These are phyloP conservation scores for Pyrrhoderma lamaoense DNA, from an alignment of 1,284 basidiomycete species.

Conservation along the genomic window DNA sequence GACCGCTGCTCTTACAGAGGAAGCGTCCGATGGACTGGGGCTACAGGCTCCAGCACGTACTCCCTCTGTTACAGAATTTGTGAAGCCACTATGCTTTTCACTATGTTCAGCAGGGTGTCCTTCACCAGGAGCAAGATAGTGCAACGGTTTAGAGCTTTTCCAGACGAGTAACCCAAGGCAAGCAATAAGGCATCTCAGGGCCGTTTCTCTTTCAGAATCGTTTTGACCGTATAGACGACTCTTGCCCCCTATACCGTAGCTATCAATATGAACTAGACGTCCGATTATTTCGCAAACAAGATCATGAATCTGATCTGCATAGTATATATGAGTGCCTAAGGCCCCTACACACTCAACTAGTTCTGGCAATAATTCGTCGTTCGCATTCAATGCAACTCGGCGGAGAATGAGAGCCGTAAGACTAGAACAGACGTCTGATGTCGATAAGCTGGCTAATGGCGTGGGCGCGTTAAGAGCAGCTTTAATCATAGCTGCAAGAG, in stretches of 20 bases:
- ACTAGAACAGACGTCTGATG: constrained; percentile 81
- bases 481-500: constrained; percentile 80
- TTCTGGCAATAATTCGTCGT: constrained; percentile 64
- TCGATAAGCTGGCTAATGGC: constrained; percentile 85
- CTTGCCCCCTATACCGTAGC: constrained; percentile 44
- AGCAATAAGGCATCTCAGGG: constrained; percentile 68
- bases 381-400: constrained; percentile 53
- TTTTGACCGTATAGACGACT: constrained; percentile 35
- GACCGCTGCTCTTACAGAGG: constrained; percentile 26
- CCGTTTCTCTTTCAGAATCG: constrained; percentile 51
- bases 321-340: constrained; percentile 86
- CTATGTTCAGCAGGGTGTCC: neutral
- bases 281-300: constrained; percentile 80
- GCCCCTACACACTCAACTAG: constrained; percentile 80
- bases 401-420: constrained; percentile 72
- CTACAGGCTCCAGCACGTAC: neutral
- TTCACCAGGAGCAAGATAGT: neutral
- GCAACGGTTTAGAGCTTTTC: constrained; percentile 10
- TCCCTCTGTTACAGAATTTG: neutral
- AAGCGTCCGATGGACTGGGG: constrained; percentile 7
- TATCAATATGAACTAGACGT: constrained; percentile 67
- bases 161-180: constrained; percentile 63
- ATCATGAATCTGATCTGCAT: constrained; percentile 94
- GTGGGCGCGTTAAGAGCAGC: constrained; percentile 76
- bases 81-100: neutral